Evolutionary conservation across 306 rosid species (phyloP).

Genomic region (Castanospermum australe): DNA sequence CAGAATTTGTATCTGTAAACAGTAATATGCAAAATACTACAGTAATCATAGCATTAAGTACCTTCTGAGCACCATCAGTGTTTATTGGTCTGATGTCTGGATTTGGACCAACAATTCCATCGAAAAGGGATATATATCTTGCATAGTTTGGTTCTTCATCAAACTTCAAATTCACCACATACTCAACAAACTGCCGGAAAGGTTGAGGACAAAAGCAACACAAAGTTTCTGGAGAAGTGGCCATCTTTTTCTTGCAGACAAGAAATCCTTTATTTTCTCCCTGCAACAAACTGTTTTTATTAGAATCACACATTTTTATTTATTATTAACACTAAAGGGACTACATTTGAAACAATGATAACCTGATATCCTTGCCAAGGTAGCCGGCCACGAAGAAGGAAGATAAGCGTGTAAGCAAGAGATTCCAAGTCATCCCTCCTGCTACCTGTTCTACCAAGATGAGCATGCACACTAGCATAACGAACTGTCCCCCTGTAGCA

Average conservation of each 20-base stretch:
- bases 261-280: constrained; percentile 95
- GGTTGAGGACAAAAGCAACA: constrained; percentile 82
- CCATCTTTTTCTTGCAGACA: constrained; percentile 97
- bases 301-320: not conserved
- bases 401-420: constrained; percentile 87
- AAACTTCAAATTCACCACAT: constrained; percentile 88
- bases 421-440: constrained; percentile 97
- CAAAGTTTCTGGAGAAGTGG: constrained; percentile 76
- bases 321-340: not conserved
- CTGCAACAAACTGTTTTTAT: constrained; percentile 42
- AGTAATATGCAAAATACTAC: not conserved
- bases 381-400: constrained; percentile 89
- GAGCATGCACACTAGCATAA: constrained; percentile 95
- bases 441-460: constrained; percentile 93
- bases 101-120: constrained; percentile 84
- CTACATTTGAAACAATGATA: constrained; percentile 24
- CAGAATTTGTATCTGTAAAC: constrained; percentile 15
- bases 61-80: constrained; percentile 97
- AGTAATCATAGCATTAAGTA: constrained; percentile 26
- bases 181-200: constrained; percentile 78
- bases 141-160: constrained; percentile 94
- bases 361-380: constrained; percentile 99
- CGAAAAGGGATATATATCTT: constrained; percentile 81
- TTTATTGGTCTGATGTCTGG: constrained; percentile 85
- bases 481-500: constrained; percentile 87